Evolutionary conservation across 2,329 filamentous ascomycete genomes (phyloP), one percentile per base, ranked within the genome.

Genomic region (Fusarium pseudocircinatum): DNA sequence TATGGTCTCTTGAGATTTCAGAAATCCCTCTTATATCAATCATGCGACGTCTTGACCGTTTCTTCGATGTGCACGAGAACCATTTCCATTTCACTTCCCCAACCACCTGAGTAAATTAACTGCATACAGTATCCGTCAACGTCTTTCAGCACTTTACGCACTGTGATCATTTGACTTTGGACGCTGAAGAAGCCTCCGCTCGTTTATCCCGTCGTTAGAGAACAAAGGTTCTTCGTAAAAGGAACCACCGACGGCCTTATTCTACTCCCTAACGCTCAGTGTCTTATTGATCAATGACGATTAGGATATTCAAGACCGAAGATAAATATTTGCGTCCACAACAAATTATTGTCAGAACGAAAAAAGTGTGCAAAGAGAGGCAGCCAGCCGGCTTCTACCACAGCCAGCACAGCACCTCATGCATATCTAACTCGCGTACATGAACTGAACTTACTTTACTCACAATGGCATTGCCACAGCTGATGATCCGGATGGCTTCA

Each of bases 261-360:
- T 69, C 65, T 69, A 69, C 67, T 64, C 56, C 58, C 59, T 69
- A 24, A 69, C 40, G 36, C 37, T 50, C 47, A 50, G n/a, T 24
- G 12, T 34, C 47, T 52, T 64, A 16, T 36, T 36, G 24, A 53
- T 60, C 39, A 14, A 61, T 64, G 65, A 53, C 50, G 20, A 58
- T 65, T 28, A 69, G 65, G 67, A 69, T 52, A 69, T 69, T 64
- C 42, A 58, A 69, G 65, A 59, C 65, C 67, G n/a, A 34, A 67
- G 60, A 66, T 8, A 16, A 26, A 64, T 22, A 22, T 57, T 24
- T 24, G 32, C 39, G 16, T 50, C 4, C 3, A 60, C 49, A 43
- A 34, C 37, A 18, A 57, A 61, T 53, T 42, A 30, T 57, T 43
- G 18, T 18, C 36, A 36, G 12, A 39, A 6, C 13, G 20, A 14